Evolutionary conservation across 2,329 filamentous ascomycete genomes (phyloP), one percentile per base, ranked within the genome.

Genomic region (Pseudogymnoascus sp.): DNA sequence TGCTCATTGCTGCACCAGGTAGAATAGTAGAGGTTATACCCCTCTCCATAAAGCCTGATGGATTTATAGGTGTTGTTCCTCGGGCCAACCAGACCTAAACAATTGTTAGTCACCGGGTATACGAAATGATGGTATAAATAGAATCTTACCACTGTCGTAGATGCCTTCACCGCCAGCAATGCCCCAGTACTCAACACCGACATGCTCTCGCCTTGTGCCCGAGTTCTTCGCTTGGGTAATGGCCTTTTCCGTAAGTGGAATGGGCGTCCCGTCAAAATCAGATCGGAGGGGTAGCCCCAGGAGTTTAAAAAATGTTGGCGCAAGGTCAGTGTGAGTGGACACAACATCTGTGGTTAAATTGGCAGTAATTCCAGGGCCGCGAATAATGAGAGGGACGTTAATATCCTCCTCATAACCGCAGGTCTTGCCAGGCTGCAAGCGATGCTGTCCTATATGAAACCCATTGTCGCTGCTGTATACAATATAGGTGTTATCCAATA

Each of bases 1-100:
- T 83, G 81, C 67, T 88, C 85, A 59, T 84, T 83, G 12, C 74
- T 86, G 68, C 87, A 89, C 85, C 86, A 89, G 0, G 88, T 83
- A 0, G 83, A 80, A 66, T 89, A 89, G 63, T 84, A 83, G 4
- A 88, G 69, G 66, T 80, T 82, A 67, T 88, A 88, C 4, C 73
- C 71, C 3, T 75, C 62, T 0, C 75, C 70, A 18, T 78, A 70
- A 1, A 81, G 63, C 11, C 79, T 71, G 3, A 81, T 61, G 0
- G 71, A 74, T 65, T 81, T 81, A 69, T 80, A 81, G 0, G 78
- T 81, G 64, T 80, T 81, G 64, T 78, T 78, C 6, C 68, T 65
- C 50, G 68, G 70, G 5, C 22, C 15, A 4, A 68, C 64, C 62
- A 57, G 3, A 11, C n/a, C 30, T 39, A 12, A 11, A 9, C 14